A percentile compares a stretch with the other conserved stretches of the same genome.
These are phyloP conservation scores for Pseudocercospora pini-densiflorae DNA, from an alignment of 2,329 filamentous ascomycete genomes.

Conservation along the genomic window DNA sequence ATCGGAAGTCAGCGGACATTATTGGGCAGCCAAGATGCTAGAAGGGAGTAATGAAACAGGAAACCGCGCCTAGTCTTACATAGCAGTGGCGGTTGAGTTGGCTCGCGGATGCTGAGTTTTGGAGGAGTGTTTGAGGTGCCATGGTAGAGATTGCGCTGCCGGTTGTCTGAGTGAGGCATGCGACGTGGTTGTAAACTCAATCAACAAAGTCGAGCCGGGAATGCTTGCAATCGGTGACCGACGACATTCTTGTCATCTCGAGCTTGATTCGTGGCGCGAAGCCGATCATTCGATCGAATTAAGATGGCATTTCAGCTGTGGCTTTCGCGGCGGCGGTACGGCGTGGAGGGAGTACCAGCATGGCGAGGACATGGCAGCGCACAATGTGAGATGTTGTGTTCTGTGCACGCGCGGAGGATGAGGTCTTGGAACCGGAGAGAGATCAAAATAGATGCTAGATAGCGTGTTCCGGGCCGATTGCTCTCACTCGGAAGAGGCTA, in stretches of 20 bases:
- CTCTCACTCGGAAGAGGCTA: neutral
- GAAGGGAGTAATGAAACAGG: conserved; percentile 3
- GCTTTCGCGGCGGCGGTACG: neutral
- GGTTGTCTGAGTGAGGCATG: conserved; percentile 9
- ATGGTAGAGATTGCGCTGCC: conserved; percentile 7
- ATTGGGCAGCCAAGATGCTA: conserved; percentile 1
- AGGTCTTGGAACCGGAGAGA: conserved; percentile 5
- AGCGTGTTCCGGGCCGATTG: conserved; percentile 7
- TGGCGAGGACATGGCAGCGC: conserved; percentile 1
- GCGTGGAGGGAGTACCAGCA: neutral
- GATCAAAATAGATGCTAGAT: conserved; percentile 3
- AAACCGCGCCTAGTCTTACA: neutral
- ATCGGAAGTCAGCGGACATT: conserved; percentile 4
- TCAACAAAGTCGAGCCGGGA: conserved; percentile 1
- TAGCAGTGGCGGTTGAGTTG: conserved; percentile 1
- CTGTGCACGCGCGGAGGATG: neutral
- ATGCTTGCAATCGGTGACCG: conserved; percentile 9
- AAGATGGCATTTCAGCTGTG: neutral
- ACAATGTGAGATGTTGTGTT: neutral
- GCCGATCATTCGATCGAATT: neutral
- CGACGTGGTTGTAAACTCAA: conserved; percentile 11
- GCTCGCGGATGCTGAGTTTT: conserved; percentile 4
- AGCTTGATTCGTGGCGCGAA: conserved; percentile 1
- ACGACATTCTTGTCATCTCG: neutral
- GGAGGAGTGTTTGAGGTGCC: conserved; percentile 9